phyloP scores from a whole-genome alignment of 306 rosid genomes.

The Lathyrus sativus region DNA sequence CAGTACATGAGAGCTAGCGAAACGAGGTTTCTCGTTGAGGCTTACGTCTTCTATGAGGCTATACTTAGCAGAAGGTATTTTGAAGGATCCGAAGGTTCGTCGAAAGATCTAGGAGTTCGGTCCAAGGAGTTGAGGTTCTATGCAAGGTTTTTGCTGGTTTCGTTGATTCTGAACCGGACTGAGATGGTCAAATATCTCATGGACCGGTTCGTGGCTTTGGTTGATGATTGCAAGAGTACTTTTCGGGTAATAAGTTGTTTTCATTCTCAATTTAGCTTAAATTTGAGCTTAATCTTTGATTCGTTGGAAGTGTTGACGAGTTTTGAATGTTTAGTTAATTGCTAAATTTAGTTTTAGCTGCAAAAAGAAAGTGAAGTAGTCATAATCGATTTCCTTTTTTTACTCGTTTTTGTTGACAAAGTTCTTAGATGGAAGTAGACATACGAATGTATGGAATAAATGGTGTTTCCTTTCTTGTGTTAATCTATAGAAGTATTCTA shows the following conservation, averaged over 20 bases:
- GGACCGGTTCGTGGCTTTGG: slow-evolving; percentile 70
- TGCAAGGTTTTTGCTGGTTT: slow-evolving; percentile 86
- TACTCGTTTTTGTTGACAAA: slow-evolving; percentile 14
- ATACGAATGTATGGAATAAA: background rate
- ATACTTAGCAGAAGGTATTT: slow-evolving; percentile 86
- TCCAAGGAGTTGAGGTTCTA: slow-evolving; percentile 89
- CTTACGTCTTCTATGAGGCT: slow-evolving; percentile 92
- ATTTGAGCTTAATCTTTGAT: background rate
- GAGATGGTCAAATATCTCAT: slow-evolving; percentile 72
- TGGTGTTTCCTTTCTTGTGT: slow-evolving; percentile 23
- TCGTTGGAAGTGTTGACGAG: background rate
- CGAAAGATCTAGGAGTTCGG: slow-evolving; percentile 78
- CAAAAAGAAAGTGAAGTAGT: slow-evolving; percentile 11
- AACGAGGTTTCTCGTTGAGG: slow-evolving; percentile 80
- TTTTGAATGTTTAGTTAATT: slow-evolving; percentile 1
- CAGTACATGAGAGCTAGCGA: slow-evolving; percentile 95
- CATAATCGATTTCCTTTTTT: background rate
- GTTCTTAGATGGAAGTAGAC: slow-evolving; percentile 12
- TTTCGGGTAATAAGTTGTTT: slow-evolving; percentile 62
- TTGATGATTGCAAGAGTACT: slow-evolving; percentile 74
- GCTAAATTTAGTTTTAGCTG: background rate
- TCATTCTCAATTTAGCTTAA: slow-evolving; percentile 25
- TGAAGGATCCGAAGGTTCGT: slow-evolving; percentile 65
- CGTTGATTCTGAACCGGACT: slow-evolving; percentile 74
- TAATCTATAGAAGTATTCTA: background rate